A percentile compares a stretch with the other conserved stretches of the same genome.
Conservation (phyloP, 129 eudicot species). For the Arctium minus region DNA sequence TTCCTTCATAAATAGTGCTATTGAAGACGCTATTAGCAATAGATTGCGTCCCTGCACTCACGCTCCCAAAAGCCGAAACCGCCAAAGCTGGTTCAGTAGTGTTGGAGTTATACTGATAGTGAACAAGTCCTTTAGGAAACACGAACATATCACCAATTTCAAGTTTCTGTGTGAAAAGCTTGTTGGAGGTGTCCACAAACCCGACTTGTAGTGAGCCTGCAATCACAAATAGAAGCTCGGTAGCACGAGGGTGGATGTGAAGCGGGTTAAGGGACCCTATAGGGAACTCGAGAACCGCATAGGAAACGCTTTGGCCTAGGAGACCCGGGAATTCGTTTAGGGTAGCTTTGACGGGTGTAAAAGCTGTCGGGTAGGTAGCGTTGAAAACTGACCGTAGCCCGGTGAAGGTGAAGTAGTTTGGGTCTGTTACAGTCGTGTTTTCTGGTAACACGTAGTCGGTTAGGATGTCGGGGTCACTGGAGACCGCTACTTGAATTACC, state of each 20-base stretch:
- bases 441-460: constrained; percentile 25
- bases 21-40: constrained; percentile 34
- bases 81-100: constrained; percentile 26
- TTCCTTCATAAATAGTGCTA: constrained; percentile 30
- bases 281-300: constrained; percentile 36
- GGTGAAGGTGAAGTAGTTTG: constrained; percentile 31
- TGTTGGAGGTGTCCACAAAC: constrained; percentile 38
- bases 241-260: constrained; percentile 38
- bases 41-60: constrained; percentile 33
- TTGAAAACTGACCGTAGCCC: constrained; percentile 19
- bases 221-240: constrained; percentile 38
- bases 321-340: constrained; percentile 32
- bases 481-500: neutral
- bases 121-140: constrained; percentile 46
- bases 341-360: constrained; percentile 21
- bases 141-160: constrained; percentile 33
- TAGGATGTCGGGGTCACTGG: constrained; percentile 28
- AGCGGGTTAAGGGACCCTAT: constrained; percentile 35
- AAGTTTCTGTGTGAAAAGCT: constrained; percentile 29
- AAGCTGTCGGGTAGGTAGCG: constrained; percentile 7
- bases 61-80: constrained; percentile 39
- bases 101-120: constrained; percentile 29
- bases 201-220: constrained; percentile 32
- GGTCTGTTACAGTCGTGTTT: neutral
- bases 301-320: constrained; percentile 35